Base-by-base conservation (phyloP, 768 basidiomycete genomes). In the Lactarius trivialis region DNA sequence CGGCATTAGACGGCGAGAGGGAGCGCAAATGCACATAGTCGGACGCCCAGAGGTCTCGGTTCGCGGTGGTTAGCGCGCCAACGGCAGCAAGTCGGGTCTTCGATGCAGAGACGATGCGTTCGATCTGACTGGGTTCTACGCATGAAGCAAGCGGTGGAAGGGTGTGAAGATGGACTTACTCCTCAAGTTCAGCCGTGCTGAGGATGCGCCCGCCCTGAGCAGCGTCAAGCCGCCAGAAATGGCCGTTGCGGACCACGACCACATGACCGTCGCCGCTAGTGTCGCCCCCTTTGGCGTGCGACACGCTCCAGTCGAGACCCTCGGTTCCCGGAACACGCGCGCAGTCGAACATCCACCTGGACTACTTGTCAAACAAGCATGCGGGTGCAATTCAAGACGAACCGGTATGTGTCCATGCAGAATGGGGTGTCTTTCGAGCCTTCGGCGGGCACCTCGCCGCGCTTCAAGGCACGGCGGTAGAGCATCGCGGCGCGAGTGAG, bases 281-380 rank as follows among this genome's bases (percentile, higher is more conserved):
- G 41, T 86, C 85, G 19, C 78, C 80, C 11, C 74, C 71, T 55
- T 81, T 76, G 0, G 89, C 85, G 65, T 89, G 82, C 17, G 85
- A 83, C 21, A 85, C 75, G 65, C 85, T 84, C 83, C 90, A 90
- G 71, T 98, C 94, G 4, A 84, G 73, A 19, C 88, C 87, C 50
- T 86, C 80, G 11, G 77, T 72, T 1, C 88, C 88, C 2, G 91
- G 91, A 21, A 93, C 77, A 59, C 91, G 88, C 65, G 84, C 90
- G 71, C 90, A 91, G 71, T 93, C 91, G 67, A 93, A 93, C 91
- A 93, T 92, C 91, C 91, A 93, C 55, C 89, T 90, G 21, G 1
- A 4, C 37, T 9, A 19, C n/a, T 24, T 37, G 12, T 30, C 14
- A 49, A n/a, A 26, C 17, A 24, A 48, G 4, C 21, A 53, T 3